A percentile compares a stretch with the other conserved stretches of the same genome.
Conservation (phyloP, 1,139 yeast genomes). For the Suhomyces coccinellae region DNA sequence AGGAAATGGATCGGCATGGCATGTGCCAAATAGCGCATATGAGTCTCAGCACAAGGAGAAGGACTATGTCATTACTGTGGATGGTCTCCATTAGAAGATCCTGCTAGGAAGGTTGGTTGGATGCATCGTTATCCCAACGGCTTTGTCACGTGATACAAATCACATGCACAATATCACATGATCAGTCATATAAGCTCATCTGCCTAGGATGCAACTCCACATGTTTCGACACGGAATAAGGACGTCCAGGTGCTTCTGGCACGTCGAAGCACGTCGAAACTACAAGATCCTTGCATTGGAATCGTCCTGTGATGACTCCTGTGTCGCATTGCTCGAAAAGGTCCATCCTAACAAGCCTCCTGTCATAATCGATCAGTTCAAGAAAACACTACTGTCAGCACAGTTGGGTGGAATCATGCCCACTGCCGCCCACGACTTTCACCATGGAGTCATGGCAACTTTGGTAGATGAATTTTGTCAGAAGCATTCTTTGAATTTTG, state of each 20-base stretch:
- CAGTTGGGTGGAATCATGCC: conserved; percentile 86
- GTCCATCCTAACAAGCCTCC: conserved; percentile 39
- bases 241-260: background rate
- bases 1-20: background rate
- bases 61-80: too few species aligned
- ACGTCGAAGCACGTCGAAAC: background rate
- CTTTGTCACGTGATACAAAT: background rate
- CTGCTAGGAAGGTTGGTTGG: too few species aligned
- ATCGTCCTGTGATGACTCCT: conserved; percentile 93
- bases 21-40: too few species aligned
- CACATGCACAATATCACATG: background rate
- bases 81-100: too few species aligned
- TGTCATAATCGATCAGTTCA: conserved; percentile 56
- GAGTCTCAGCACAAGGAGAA: too few species aligned
- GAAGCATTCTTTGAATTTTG: conserved; percentile 25
- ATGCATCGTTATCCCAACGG: too few species aligned
- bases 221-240: background rate
- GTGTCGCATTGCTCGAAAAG: conserved; percentile 75
- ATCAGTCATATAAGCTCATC: background rate
- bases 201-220: background rate
- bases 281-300: conserved; percentile 84
- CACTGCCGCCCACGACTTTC: conserved; percentile 79
- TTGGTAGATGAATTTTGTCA: conserved; percentile 29
- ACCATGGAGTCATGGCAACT: conserved; percentile 55
- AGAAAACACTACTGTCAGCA: conserved; percentile 65